Base-by-base conservation (phyloP, 345 rosid species). In the Geranium rotundifolium region DNA sequence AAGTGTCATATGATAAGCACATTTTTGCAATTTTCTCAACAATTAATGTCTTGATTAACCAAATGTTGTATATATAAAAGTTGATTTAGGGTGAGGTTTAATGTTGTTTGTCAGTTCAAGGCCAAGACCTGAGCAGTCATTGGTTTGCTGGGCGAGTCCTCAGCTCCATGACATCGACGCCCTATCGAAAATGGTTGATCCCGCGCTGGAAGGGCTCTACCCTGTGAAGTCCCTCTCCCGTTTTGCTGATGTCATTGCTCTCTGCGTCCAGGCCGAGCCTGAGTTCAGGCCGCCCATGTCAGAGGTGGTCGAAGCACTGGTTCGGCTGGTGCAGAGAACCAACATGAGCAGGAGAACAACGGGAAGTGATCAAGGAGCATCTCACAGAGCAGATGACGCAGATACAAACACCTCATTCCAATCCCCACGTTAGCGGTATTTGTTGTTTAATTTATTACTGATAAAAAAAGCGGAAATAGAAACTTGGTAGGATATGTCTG, bases 71-170 rank as follows among this genome's bases (percentile, higher is more conserved):
- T 23, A 34, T 34, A 5, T 34, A 5, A 17, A 17, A 17, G 5
- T 5, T 55, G 19, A 4, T n/a, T 5, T 9, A 55, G 2, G 7
- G n/a, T 17, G 7, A 59, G 37, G 39, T 39, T 17, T 5, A 16
- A 70, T 18, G 27, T 61, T 67, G 49, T 71, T 56, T 54, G 62
- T 59, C 89, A 93, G 99, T 77, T 67, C 96, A 52, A 90, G 89
- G 82, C 79, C 87, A 69, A 90, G 96, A 71, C 67, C 79, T 0
- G 97, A 93, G 75, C 99, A 93, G 75, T 90, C 97, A 66, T 72
- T 93, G 78, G 97, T 93, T 71, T 84, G 95, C 73, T 93, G 99
- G 99, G 97, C 96, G 60, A 93, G 96, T 37, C 99, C 99, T 67
- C 97, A 93, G 82, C 99, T 93, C 68, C 99, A 34, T 34, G 41